phyloP scores from a whole-genome alignment of 257 asterid genomes.

The Nyctanthes arbortristis region DNA sequence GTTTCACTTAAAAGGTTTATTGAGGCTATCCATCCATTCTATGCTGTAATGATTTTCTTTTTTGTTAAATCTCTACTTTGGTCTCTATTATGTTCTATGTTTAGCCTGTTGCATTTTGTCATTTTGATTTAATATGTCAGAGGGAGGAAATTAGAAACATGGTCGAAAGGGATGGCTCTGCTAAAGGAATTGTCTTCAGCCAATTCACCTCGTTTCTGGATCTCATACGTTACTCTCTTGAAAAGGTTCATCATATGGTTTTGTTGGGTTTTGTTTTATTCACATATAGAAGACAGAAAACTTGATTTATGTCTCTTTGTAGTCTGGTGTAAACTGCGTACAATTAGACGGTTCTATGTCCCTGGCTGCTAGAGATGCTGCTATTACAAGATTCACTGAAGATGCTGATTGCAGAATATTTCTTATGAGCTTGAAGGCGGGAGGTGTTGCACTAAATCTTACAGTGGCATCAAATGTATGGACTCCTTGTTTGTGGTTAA shows the following conservation, averaged over 20 bases:
- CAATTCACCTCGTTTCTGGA: constrained; percentile 92
- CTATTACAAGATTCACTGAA: constrained; percentile 66
- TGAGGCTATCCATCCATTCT: not conserved
- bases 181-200: constrained; percentile 94
- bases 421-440: constrained; percentile 92
- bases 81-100: not conserved
- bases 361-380: constrained; percentile 71
- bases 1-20: not conserved
- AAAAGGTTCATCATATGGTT: constrained; percentile 50
- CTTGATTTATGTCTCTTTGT: constrained; percentile 22
- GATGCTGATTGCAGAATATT: constrained; percentile 88
- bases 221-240: constrained; percentile 79
- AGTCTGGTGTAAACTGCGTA: constrained; percentile 81
- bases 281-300: constrained; percentile 11
- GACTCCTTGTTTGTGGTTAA: constrained; percentile 19
- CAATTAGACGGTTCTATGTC: constrained; percentile 86
- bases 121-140: constrained; percentile 38
- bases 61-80: not conserved
- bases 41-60: not conserved
- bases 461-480: constrained; percentile 91
- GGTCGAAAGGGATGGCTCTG: constrained; percentile 97
- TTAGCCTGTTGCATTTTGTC: constrained; percentile 16
- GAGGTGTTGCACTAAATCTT: constrained; percentile 96
- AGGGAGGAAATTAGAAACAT: constrained; percentile 91
- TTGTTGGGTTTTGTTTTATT: constrained; percentile 15